Base-by-base conservation (phyloP, 768 basidiomycete genomes). In the Crassisporium funariophilum region DNA sequence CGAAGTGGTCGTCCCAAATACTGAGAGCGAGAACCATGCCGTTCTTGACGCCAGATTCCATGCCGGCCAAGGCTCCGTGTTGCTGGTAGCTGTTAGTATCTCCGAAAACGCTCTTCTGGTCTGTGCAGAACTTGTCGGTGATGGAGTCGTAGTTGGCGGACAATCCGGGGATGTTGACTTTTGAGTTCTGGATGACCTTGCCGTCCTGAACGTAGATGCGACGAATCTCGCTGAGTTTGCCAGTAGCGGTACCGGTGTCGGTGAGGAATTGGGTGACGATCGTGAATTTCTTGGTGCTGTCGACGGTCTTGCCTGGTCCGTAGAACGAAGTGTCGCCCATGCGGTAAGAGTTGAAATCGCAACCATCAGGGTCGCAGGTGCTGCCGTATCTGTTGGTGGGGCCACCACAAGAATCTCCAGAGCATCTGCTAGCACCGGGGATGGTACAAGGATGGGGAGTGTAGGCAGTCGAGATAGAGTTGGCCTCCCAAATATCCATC, bases 401-500 rank as follows among this genome's bases (percentile, higher is more conserved):
- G 42, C 67, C 67, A 47, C 34, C 35, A 35, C 76, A 78, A 24
- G 67, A 60, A 38, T 58, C 65, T 25, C 75, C 75, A 19, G 55
- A 49, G 71, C 79, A 82, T 41, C 61, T 64, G 17, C 66, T 67
- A 54, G 68, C 71, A 27, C 71, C 74, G 24, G 54, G 49, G 50
- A 64, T 60, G 19, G 64, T 61, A 66, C 79, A 81, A 23, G 71
- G 68, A 62, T 81, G 79, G 41, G 79, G 76, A 35, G 79, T 81
- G 63, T 63, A 73, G 15, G 78, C 79, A 16, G 74, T 64, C n/a
- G 79, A 66, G 50, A 70, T 65, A 54, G 65, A 68, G 70, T 80
- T 80, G 55, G 78, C 77, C 54, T 80, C 78, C 79, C 79, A 81
- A 59, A 81, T 68, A 60, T 81, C 79, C 78, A 81, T 80, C 65